phyloP scores from a whole-genome alignment of 176 grass and related monocot species.

The Zea luxurians region DNA sequence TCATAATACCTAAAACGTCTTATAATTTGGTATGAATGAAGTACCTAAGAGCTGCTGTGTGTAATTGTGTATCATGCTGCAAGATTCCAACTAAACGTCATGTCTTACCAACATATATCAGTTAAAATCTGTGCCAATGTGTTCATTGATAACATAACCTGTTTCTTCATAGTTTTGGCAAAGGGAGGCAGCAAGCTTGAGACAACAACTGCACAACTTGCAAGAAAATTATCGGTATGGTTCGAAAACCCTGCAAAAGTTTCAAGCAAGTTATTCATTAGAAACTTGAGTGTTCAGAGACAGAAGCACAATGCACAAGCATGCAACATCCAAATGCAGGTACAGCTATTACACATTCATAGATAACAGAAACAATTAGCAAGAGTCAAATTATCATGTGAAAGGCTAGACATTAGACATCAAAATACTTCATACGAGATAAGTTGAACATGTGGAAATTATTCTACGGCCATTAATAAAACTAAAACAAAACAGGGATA shows the following conservation, averaged over 20 bases:
- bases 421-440: background rate
- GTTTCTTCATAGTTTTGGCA: constrained; percentile 73
- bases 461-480: background rate
- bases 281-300: constrained; percentile 1
- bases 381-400: background rate
- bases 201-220: constrained; percentile 95
- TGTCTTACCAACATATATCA: background rate
- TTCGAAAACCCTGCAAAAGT: constrained; percentile 36
- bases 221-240: constrained; percentile 87
- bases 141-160: constrained; percentile 24
- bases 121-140: background rate
- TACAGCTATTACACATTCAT: background rate
- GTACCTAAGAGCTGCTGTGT: background rate
- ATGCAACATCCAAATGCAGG: background rate
- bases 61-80: background rate
- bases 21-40: background rate
- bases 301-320: background rate
- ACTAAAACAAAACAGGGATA: background rate
- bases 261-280: constrained; percentile 18
- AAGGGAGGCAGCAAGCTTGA: constrained; percentile 95
- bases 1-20: background rate
- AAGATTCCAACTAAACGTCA: background rate
- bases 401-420: background rate
- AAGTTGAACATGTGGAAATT: background rate
- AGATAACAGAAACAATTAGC: background rate